Evolutionary conservation across 2,329 filamentous ascomycete genomes (phyloP).

Genomic region (Colletotrichum godetiae): DNA sequence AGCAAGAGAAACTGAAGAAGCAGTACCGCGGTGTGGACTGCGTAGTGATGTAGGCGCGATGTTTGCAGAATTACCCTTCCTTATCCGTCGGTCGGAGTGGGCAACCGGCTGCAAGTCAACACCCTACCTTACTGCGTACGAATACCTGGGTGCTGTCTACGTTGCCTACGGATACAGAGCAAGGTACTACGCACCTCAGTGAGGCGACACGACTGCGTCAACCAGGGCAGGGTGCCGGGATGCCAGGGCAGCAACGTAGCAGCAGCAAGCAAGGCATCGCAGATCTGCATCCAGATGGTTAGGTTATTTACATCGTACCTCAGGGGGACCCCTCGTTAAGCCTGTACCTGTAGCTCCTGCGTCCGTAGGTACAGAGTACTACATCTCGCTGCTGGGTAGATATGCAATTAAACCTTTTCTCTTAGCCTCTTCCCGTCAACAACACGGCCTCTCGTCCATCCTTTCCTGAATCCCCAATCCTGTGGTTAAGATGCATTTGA

Average conservation of each 20-base stretch:
- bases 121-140: too few relatives aligned
- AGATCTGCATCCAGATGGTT: background rate
- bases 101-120: background rate
- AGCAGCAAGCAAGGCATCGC: background rate
- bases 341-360: too few relatives aligned
- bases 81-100: constrained; percentile 18
- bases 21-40: too few relatives aligned
- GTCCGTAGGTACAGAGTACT: too few relatives aligned
- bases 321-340: background rate
- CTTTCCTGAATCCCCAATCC: too few relatives aligned
- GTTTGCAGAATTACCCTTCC: constrained; percentile 18
- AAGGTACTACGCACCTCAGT: too few relatives aligned
- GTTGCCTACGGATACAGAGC: too few relatives aligned
- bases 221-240: background rate
- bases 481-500: too few relatives aligned
- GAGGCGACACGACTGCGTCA: background rate
- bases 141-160: too few relatives aligned
- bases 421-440: background rate
- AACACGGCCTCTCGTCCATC: background rate
- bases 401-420: background rate
- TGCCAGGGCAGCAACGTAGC: background rate
- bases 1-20: background rate
- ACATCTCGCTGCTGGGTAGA: too few relatives aligned
- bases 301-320: background rate
- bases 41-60: constrained; percentile 18